Evolutionary conservation across 306 rosid genomes (phyloP).

Genomic region (Glycine tomentella): DNA sequence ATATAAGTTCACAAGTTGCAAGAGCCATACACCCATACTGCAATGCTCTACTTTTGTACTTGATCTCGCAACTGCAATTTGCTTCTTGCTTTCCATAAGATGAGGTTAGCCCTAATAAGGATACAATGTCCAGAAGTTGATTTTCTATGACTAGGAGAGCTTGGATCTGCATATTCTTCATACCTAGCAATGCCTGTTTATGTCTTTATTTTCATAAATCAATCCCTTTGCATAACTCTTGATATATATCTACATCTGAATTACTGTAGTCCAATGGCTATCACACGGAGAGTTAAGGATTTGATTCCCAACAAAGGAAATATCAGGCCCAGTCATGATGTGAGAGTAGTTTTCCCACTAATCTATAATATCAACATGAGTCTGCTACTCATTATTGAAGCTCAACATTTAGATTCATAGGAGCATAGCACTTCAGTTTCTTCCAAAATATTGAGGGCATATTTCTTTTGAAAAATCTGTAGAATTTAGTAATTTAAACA

Average conservation of each 20-base stretch:
- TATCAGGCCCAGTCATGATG: neutral
- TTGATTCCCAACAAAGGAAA: neutral
- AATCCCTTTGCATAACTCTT: constrained; percentile 12
- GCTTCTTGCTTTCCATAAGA: neutral
- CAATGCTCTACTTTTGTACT: neutral
- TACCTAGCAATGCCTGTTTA: neutral
- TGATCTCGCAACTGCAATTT: neutral
- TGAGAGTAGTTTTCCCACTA: neutral
- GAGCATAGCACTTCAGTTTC: constrained; percentile 11
- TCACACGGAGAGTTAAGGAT: constrained; percentile 7
- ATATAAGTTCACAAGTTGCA: constrained; percentile 11
- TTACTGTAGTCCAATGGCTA: neutral
- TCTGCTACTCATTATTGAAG: neutral
- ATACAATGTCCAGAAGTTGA: neutral
- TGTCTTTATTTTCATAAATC: constrained; percentile 1
- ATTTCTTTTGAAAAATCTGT: neutral
- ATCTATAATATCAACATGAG: neutral
- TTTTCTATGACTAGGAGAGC: neutral
- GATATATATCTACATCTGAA: neutral
- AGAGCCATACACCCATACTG: constrained; percentile 4
- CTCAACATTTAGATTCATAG: neutral
- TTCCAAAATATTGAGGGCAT: neutral
- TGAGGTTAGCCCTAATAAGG: neutral
- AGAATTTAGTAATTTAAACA: neutral
- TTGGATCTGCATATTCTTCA: neutral